A percentile compares a stretch with the other conserved stretches of the same genome.
phyloP scores from a whole-genome alignment of 352 stramenopile genomes.

The Albugo laibachii region DNA sequence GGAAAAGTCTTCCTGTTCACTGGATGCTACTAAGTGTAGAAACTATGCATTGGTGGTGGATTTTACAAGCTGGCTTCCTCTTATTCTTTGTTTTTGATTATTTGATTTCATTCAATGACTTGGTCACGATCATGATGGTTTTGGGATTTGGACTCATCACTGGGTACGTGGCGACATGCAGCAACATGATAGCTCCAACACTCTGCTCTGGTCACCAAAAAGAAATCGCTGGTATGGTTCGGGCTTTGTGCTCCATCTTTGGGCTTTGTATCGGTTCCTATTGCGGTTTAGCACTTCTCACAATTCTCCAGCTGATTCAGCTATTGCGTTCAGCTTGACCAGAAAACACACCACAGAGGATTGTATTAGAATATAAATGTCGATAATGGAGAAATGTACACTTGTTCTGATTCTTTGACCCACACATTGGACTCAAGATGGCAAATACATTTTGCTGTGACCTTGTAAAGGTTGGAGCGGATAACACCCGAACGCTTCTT shows the following conservation, averaged over 20 bases:
- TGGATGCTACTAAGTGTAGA: constrained; percentile 45
- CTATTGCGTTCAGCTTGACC: neutral
- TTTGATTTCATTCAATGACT: constrained; percentile 31
- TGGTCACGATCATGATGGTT: constrained; percentile 25
- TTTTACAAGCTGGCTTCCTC: constrained; percentile 39
- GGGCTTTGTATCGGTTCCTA: constrained; percentile 57
- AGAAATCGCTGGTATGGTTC: constrained; percentile 58
- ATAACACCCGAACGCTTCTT: too few species aligned
- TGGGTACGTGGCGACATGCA: constrained; percentile 58
- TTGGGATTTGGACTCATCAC: constrained; percentile 40
- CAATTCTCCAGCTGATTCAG: constrained; percentile 21
- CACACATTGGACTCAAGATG: too few species aligned
- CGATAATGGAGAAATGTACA: neutral
- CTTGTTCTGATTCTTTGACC: too few species aligned
- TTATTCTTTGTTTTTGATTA: constrained; percentile 42
- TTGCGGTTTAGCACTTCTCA: constrained; percentile 49
- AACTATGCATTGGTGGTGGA: constrained; percentile 44
- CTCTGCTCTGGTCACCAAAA: constrained; percentile 61
- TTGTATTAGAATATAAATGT: constrained; percentile 1
- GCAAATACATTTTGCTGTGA: too few species aligned
- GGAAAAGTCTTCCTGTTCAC: constrained; percentile 59
- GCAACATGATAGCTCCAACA: constrained; percentile 52
- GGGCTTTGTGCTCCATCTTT: constrained; percentile 41
- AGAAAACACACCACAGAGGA: neutral
- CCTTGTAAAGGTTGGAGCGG: too few species aligned